Percentiles rank a stretch among this genome's conserved stretches.
Evolutionary conservation across 148 eudicot species (phyloP).

Genomic region (Camellia japonica): DNA sequence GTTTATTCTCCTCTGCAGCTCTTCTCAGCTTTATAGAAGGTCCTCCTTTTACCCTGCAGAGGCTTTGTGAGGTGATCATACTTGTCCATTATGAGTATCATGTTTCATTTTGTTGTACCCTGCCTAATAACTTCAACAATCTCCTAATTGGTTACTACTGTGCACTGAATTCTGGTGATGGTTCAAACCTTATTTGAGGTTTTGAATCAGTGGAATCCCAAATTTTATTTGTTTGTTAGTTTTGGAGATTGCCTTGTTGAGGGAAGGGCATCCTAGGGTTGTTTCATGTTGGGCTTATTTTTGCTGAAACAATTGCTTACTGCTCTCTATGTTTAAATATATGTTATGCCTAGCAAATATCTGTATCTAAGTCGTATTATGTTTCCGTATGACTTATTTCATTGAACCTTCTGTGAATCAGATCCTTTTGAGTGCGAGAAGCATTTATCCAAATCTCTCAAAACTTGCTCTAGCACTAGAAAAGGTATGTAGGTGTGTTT

Average conservation of each 20-base stretch:
- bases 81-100: neutral
- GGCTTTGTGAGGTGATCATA: constrained; percentile 75
- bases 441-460: no score
- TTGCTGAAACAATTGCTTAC: no score
- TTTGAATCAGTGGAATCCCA: neutral
- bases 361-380: neutral
- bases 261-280: constrained; percentile 4
- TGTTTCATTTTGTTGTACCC: constrained; percentile 4
- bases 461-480: no score
- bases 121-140: neutral
- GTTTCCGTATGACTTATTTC: neutral
- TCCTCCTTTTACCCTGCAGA: constrained; percentile 91
- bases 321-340: neutral
- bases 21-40: constrained; percentile 72
- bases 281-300: neutral
- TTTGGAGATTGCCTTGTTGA: neutral
- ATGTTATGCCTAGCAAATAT: neutral
- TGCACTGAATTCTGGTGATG: neutral
- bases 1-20: constrained; percentile 46
- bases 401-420: no score
- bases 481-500: no score
- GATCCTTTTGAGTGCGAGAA: no score
- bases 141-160: neutral
- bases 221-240: neutral
- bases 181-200: neutral